A percentile compares a stretch with the other conserved stretches of the same genome.
phyloP scores from a whole-genome alignment of 1,284 basidiomycete species.

The Spongiforma sp. region DNA sequence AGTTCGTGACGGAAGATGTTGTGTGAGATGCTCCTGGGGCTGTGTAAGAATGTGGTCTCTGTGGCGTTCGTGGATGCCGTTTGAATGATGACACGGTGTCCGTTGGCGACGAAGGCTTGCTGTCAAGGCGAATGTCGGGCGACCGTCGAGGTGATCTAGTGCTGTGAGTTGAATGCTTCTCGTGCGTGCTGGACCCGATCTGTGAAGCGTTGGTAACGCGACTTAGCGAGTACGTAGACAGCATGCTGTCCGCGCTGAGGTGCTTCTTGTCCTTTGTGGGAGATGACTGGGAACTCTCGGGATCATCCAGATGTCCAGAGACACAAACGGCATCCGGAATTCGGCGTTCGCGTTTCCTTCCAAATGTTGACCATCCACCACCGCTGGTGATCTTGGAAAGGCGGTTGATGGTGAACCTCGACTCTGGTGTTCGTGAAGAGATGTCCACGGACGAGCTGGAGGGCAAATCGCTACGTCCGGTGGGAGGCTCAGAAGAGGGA shows the following conservation, averaged over 20 bases:
- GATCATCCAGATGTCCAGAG: constrained; percentile 18
- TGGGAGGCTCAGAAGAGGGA: background rate
- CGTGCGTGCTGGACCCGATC: constrained; percentile 7
- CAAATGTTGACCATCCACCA: constrained; percentile 52
- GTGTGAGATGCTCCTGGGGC: constrained; percentile 16
- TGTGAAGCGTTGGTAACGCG: constrained; percentile 22
- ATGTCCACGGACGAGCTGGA: constrained; percentile 11
- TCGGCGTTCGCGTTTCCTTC: constrained; percentile 34
- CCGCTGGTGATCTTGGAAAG: constrained; percentile 32
- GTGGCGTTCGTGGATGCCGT: constrained; percentile 32
- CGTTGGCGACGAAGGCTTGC: constrained; percentile 32
- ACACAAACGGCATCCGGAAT: constrained; percentile 16
- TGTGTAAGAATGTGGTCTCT: constrained; percentile 27
- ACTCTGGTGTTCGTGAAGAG: constrained; percentile 16
- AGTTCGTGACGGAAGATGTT: constrained; percentile 20
- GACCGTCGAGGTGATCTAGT: constrained; percentile 18
- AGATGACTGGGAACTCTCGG: constrained; percentile 16
- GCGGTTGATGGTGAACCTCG: constrained; percentile 23
- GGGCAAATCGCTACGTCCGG: constrained; percentile 7
- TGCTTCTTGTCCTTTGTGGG: constrained; percentile 15
- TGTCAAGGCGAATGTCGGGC: too few relatives aligned
- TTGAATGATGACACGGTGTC: constrained; percentile 35
- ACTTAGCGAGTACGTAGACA: constrained; percentile 28
- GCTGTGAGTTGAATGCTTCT: constrained; percentile 18
- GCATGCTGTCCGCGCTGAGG: constrained; percentile 17